Conservation (phyloP, 352 stramenopile species). For the Globisporangium radiosum region DNA sequence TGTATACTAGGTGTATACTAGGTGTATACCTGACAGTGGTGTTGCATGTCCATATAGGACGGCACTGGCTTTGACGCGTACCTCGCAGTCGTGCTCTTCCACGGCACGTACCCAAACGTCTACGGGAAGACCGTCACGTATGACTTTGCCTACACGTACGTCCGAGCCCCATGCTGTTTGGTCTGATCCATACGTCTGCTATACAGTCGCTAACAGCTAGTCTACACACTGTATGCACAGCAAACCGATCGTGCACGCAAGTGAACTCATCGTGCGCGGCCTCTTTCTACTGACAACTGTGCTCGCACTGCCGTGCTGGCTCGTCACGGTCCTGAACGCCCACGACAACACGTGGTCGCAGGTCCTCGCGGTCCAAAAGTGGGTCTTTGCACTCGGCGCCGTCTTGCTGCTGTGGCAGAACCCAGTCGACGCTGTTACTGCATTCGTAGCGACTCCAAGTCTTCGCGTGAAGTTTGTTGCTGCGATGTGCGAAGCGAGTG, state of each 20-base stretch:
- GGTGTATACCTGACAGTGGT: too few relatives aligned
- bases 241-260: conserved; percentile 58
- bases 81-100: conserved; percentile 49
- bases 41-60: background rate
- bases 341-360: conserved; percentile 40
- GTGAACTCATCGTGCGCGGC: conserved; percentile 59
- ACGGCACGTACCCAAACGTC: conserved; percentile 67
- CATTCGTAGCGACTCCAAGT: conserved; percentile 48
- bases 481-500: conserved; percentile 60
- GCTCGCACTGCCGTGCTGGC: conserved; percentile 63
- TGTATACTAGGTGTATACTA: too few relatives aligned
- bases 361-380: conserved; percentile 64
- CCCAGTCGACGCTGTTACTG: conserved; percentile 56
- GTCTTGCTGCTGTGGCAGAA: conserved; percentile 83
- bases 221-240: conserved; percentile 15
- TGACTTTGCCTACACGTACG: conserved; percentile 79
- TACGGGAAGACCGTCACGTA: conserved; percentile 65
- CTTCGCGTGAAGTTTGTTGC: conserved; percentile 60
- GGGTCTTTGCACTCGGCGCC: conserved; percentile 56
- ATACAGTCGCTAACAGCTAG: too few relatives aligned
- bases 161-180: background rate
- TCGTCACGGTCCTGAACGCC: conserved; percentile 55
- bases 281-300: conserved; percentile 54
- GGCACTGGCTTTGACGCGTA: conserved; percentile 61
- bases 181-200: too few relatives aligned